phyloP scores from a whole-genome alignment of 805 yeast genomes.

The Saccharomycopsis vini region DNA sequence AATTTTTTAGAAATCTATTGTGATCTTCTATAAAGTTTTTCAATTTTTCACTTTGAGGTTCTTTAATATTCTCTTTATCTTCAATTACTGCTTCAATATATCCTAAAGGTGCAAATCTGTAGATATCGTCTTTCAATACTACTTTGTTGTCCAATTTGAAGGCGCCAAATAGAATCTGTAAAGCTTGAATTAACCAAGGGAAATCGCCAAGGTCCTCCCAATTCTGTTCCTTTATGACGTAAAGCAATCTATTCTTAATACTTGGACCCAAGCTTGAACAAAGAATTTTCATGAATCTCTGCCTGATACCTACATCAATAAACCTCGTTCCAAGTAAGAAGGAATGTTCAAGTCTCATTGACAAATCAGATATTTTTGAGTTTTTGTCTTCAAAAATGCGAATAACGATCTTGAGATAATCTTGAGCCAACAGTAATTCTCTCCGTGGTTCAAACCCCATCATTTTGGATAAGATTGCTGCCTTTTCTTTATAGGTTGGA shows the following conservation, averaged over 20 bases:
- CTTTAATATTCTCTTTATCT: slow-evolving; percentile 18
- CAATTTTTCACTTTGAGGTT: slow-evolving; percentile 22
- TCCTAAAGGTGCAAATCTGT: slow-evolving; percentile 44
- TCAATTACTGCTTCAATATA: slow-evolving; percentile 24
- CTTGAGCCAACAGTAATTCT: slow-evolving; percentile 55
- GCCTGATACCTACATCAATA: slow-evolving; percentile 64
- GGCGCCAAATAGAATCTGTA: slow-evolving; percentile 76
- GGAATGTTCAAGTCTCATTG: slow-evolving; percentile 94
- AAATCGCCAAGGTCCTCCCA: slow-evolving; percentile 95
- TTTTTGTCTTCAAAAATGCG: slow-evolving; percentile 78
- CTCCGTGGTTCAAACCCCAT: slow-evolving; percentile 85
- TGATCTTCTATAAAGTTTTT: slow-evolving; percentile 29
- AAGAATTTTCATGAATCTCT: slow-evolving; percentile 69
- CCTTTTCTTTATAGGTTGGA: slow-evolving; percentile 94
- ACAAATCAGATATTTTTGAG: slow-evolving; percentile 74
- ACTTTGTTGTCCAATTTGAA: slow-evolving; percentile 46
- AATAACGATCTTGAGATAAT: slow-evolving; percentile 77
- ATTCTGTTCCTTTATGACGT: slow-evolving; percentile 88
- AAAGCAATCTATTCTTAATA: slow-evolving; percentile 68
- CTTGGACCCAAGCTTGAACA: slow-evolving; percentile 71
- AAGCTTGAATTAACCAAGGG: slow-evolving; percentile 91
- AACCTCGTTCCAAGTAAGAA: slow-evolving; percentile 88
- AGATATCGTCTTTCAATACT: slow-evolving; percentile 37
- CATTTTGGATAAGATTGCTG: slow-evolving; percentile 89
- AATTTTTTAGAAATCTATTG: slow-evolving; percentile 23